These are phyloP conservation scores for Elongisporangium anandrum DNA, from an alignment of 352 stramenopile genomes.

Conservation along the genomic window DNA sequence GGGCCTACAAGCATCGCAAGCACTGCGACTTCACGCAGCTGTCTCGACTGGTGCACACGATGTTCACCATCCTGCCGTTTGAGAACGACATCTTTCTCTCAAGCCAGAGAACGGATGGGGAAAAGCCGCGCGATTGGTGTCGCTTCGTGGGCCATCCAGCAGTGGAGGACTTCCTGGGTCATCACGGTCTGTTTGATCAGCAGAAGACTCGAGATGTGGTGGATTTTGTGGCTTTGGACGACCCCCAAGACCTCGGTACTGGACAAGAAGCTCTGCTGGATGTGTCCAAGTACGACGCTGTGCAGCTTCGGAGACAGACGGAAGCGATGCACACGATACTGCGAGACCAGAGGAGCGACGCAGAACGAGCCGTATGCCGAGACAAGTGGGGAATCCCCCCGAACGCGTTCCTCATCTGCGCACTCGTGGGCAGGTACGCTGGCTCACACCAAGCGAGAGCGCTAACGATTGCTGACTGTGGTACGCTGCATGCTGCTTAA, in stretches of 20 bases:
- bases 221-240: too few relatives aligned
- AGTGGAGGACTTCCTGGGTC: conserved; percentile 65
- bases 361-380: conserved; percentile 9
- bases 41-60: conserved; percentile 37
- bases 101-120: not conserved
- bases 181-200: conserved; percentile 28
- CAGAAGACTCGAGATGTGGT: not conserved
- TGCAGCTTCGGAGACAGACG: conserved; percentile 8
- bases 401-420: conserved; percentile 51
- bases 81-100: conserved; percentile 58
- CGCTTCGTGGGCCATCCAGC: conserved; percentile 66
- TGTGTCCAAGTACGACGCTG: conserved; percentile 11
- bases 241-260: not conserved
- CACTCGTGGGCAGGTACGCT: conserved; percentile 57
- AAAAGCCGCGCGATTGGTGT: conserved; percentile 29
- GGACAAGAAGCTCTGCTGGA: conserved; percentile 24
- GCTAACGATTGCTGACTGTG: too few relatives aligned
- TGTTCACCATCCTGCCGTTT: conserved; percentile 74
- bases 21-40: conserved; percentile 29
- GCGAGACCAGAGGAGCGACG: not conserved
- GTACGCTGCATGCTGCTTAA: too few relatives aligned
- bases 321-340: conserved; percentile 18
- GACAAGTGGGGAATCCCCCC: conserved; percentile 17
- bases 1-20: conserved; percentile 63
- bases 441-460: not conserved